Conservation (phyloP, 1,139 yeast genomes). For the Yamadazyma atlantica region DNA sequence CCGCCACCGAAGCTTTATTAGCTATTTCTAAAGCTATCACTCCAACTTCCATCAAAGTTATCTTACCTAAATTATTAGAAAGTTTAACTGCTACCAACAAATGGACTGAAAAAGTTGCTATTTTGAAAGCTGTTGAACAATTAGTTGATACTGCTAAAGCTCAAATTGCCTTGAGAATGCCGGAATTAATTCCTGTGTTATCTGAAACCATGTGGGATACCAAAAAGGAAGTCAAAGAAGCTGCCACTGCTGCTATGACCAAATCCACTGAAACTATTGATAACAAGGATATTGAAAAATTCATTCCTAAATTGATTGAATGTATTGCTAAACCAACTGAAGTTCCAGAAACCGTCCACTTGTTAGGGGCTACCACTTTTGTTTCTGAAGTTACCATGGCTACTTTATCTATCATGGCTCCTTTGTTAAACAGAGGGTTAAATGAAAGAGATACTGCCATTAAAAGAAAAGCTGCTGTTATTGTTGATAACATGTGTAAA, state of each 20-base stretch:
- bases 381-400: slow-evolving; percentile 99
- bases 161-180: slow-evolving; percentile 98
- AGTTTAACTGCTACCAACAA: slow-evolving; percentile 76
- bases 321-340: slow-evolving; percentile 96
- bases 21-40: slow-evolving; percentile 81
- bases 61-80: slow-evolving; percentile 77
- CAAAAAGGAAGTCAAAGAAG: slow-evolving; percentile 95
- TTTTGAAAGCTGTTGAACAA: slow-evolving; percentile 78
- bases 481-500: slow-evolving; percentile 99
- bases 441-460: slow-evolving; percentile 99
- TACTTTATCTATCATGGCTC: slow-evolving; percentile 98
- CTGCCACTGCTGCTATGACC: slow-evolving; percentile 93
- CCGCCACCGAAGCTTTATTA: slow-evolving; percentile 70
- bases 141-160: slow-evolving; percentile 93
- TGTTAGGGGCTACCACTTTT: slow-evolving; percentile 98
- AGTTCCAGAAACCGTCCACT: slow-evolving; percentile 98
- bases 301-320: slow-evolving; percentile 94
- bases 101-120: slow-evolving; percentile 98
- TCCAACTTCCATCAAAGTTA: slow-evolving; percentile 89
- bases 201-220: slow-evolving; percentile 99
- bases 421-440: slow-evolving; percentile 97
- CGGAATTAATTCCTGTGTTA: slow-evolving; percentile 96
- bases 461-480: slow-evolving; percentile 99
- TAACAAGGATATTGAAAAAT: slow-evolving; percentile 99
- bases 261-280: slow-evolving; percentile 97